Evolutionary conservation across 805 yeast genomes (phyloP), one percentile per base, ranked within the genome.

Genomic region (Cyberlindnera misumaiensis): DNA sequence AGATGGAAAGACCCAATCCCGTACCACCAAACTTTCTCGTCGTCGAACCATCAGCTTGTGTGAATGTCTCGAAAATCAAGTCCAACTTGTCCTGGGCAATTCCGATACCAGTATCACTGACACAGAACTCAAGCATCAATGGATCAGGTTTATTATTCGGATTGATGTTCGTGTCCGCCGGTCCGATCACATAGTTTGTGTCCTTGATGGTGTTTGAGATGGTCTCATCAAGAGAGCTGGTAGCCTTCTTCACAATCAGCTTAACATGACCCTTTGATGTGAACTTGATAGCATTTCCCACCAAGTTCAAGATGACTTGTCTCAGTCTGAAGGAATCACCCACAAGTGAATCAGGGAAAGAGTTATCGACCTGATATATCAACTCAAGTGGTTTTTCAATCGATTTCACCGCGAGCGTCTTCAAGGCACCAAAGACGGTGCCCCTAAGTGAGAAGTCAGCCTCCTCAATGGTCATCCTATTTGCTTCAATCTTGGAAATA

Each of bases 21-120:
- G 95, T 87, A 53, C 96, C 96, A 52, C 95, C 96, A 58, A 86
- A 87, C 60, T 85, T 85, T 58, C 95, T 74, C 2, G 95, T 86
- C 2, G 95, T 86, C 5, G 95, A 84, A 30, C 96, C 96, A 63
- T 86, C 96, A 8, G 95, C 95, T 59, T 86, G 95, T 49, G 95
- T 83, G 65, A 86, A 86, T 3, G 90, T 86, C 54, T 86, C 95
- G 54, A 86, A 86, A 50, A 86, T 87, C 30, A 87, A 69, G 25
- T 86, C 95, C 28, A 86, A 67, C 55, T 86, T 86, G 53, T 87
- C 95, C 54, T 76, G 77, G 52, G 81, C 86, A 49, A 86, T 86
- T 48, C 96, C 96, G 47, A 87, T 86, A 57, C 95, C 94, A 1
- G 95, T 86, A 59, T 86, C 96, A 49, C 86, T 74, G 9, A 86